Evolutionary conservation across 257 asterid genomes (phyloP).

Genomic region (Petunia axillaris): DNA sequence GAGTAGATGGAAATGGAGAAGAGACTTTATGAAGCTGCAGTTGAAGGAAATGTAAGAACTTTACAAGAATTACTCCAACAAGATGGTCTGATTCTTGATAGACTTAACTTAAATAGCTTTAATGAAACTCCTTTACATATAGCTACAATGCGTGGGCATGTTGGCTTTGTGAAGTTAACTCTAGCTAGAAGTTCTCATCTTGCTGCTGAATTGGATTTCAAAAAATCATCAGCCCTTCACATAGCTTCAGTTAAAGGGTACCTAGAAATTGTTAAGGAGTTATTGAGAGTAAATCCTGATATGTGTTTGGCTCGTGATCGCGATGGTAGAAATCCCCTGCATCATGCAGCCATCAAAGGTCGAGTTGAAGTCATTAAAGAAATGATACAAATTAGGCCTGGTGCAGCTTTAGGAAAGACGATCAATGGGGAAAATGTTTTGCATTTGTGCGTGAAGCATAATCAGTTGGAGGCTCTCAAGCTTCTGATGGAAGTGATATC

Average conservation of each 20-base stretch:
- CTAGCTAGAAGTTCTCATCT: slow-evolving; percentile 33
- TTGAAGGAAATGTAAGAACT: slow-evolving; percentile 18
- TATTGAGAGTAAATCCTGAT: slow-evolving; percentile 24
- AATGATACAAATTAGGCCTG: slow-evolving; percentile 25
- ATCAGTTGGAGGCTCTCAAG: slow-evolving; percentile 42
- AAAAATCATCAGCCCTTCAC: slow-evolving; percentile 44
- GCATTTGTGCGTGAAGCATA: slow-evolving; percentile 50
- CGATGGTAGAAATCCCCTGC: slow-evolving; percentile 45
- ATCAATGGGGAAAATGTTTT: slow-evolving; percentile 34
- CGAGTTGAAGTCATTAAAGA: slow-evolving; percentile 37
- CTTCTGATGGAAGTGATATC: neutral
- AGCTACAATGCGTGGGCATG: slow-evolving; percentile 44
- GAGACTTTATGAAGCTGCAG: slow-evolving; percentile 40
- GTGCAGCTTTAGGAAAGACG: slow-evolving; percentile 35
- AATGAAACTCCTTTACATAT: slow-evolving; percentile 52
- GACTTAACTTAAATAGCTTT: slow-evolving; percentile 23
- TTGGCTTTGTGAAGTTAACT: slow-evolving; percentile 25
- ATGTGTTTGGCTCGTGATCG: slow-evolving; percentile 35
- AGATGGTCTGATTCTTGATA: slow-evolving; percentile 42
- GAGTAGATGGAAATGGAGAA: slow-evolving; percentile 32
- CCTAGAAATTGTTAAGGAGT: slow-evolving; percentile 28
- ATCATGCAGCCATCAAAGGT: slow-evolving; percentile 48
- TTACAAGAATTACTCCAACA: slow-evolving; percentile 32
- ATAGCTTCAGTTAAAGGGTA: slow-evolving; percentile 39
- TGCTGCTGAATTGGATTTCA: slow-evolving; percentile 37